Conservation (phyloP, 192 early-diverging fungal species). For the Mortierella hygrophila region DNA sequence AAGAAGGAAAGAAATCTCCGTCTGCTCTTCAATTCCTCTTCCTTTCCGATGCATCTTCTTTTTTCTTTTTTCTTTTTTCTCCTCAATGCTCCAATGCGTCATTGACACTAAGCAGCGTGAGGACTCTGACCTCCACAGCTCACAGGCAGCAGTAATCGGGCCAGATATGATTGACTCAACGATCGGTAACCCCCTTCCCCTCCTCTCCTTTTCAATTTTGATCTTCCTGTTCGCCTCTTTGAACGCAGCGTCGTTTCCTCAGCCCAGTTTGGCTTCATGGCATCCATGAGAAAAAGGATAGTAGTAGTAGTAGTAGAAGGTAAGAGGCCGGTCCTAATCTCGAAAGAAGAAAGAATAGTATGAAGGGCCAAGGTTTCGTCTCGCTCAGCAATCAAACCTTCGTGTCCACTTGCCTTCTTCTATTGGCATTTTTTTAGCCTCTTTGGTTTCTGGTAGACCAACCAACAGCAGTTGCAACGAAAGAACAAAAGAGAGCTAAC, state of each 20-base stretch:
- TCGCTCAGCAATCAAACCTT: not conserved
- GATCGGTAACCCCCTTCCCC: not conserved
- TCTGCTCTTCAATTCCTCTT: no score
- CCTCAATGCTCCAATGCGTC: no score
- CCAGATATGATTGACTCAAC: not conserved
- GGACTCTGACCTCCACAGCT: constrained; percentile 1
- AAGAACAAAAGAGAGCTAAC: not conserved
- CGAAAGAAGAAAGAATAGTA: not conserved
- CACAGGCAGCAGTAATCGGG: not conserved
- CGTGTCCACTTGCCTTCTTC: not conserved
- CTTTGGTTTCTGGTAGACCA: not conserved
- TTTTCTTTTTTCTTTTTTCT: not conserved
- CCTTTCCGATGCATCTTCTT: not conserved
- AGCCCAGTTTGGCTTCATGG: no score
- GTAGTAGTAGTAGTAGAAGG: not conserved
- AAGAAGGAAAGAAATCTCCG: no score
- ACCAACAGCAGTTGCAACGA: not conserved
- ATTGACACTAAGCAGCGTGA: no score
- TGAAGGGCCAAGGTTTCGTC: not conserved
- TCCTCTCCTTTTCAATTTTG: no score
- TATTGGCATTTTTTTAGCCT: not conserved
- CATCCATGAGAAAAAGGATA: no score
- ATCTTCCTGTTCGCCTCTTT: not conserved
- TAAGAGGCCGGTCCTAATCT: not conserved
- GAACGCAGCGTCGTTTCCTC: not conserved